A percentile compares a stretch with the other conserved stretches of the same genome.
Evolutionary conservation across 1,284 basidiomycete genomes (phyloP).

Genomic region (Cutaneotrichosporon curvatum): DNA sequence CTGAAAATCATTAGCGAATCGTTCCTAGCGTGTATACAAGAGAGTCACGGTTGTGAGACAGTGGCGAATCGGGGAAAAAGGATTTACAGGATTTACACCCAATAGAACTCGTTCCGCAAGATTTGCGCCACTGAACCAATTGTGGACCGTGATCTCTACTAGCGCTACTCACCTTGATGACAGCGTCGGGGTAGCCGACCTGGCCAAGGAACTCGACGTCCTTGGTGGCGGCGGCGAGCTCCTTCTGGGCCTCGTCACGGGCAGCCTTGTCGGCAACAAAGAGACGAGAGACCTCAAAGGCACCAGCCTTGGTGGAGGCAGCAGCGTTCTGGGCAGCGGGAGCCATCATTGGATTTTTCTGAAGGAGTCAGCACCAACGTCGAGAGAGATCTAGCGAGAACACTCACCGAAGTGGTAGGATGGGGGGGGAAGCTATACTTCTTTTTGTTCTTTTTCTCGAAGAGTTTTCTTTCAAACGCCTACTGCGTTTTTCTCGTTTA

Average conservation of each 20-base stretch:
- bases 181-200: constrained; percentile 70
- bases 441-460: not conserved
- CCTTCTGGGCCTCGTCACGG: constrained; percentile 61
- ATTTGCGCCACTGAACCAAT: too few relatives aligned
- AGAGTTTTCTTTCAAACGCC: not conserved
- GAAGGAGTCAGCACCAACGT: not conserved
- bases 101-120: not conserved
- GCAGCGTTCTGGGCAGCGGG: constrained; percentile 41
- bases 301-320: constrained; percentile 35
- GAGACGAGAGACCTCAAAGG: constrained; percentile 45
- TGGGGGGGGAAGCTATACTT: not conserved
- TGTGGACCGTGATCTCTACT: too few relatives aligned
- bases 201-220: constrained; percentile 72
- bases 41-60: too few relatives aligned
- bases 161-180: constrained; percentile 62
- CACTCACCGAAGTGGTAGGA: not conserved
- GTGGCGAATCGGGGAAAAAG: too few relatives aligned
- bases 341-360: constrained; percentile 33
- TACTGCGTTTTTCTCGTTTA: constrained; percentile 1
- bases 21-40: too few relatives aligned
- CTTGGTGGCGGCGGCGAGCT: constrained; percentile 67
- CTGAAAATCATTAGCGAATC: constrained; percentile 29
- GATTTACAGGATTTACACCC: not conserved
- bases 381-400: not conserved
- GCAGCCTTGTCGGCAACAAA: constrained; percentile 49